Evolutionary conservation across 2,329 filamentous ascomycete species (phyloP).

Genomic region (Scedosporium apiospermum): DNA sequence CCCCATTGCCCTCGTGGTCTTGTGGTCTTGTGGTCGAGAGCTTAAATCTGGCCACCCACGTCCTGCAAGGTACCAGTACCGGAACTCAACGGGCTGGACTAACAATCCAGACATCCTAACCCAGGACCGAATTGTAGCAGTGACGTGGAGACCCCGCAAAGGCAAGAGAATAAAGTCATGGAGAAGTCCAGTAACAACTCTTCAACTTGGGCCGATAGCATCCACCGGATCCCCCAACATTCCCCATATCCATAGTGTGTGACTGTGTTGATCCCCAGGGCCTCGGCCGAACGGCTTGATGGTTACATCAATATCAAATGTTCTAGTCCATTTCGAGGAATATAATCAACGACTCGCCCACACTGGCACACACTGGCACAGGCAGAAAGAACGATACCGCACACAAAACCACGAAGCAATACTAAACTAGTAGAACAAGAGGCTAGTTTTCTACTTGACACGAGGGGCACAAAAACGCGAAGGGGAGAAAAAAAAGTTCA

Average conservation of each 20-base stretch:
- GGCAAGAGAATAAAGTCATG: background rate
- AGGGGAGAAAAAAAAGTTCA: too few relatives aligned
- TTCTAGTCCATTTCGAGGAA: background rate
- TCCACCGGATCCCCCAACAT: background rate
- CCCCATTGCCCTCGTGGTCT: too few relatives aligned
- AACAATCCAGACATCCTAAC: too few relatives aligned
- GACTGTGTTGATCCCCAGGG: background rate
- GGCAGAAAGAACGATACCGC: background rate
- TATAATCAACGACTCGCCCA: background rate
- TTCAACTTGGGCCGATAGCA: background rate
- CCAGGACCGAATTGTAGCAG: background rate
- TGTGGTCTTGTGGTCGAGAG: background rate
- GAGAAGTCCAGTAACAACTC: background rate
- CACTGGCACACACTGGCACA: background rate
- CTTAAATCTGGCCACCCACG: background rate
- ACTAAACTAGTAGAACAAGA: too few relatives aligned
- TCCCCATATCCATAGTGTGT: too few relatives aligned
- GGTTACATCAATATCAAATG: background rate
- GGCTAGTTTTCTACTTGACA: too few relatives aligned
- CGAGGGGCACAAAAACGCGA: too few relatives aligned
- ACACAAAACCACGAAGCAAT: background rate
- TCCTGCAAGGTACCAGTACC: background rate
- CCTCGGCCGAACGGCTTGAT: background rate
- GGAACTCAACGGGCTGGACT: background rate
- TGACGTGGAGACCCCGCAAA: background rate